These are phyloP conservation scores for Fusarium miscanthi DNA, from an alignment of 2,329 filamentous ascomycete genomes.

Conservation along the genomic window DNA sequence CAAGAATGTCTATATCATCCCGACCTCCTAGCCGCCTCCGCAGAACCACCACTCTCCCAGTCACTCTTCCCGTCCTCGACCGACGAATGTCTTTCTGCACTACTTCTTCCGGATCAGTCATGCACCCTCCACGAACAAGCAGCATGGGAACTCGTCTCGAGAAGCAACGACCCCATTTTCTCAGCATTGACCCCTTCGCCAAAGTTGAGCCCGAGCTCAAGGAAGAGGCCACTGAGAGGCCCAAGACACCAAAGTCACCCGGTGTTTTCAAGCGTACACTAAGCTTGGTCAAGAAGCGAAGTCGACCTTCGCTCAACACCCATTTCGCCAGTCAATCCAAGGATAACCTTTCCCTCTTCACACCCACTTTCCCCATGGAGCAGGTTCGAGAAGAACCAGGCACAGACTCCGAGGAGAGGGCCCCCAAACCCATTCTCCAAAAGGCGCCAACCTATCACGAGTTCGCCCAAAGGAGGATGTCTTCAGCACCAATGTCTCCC, in stretches of 20 bases:
- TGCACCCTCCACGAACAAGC: conserved; percentile 57
- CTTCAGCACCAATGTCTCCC: conserved; percentile 44
- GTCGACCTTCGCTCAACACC: conserved; percentile 59
- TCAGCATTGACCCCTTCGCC: conserved; percentile 64
- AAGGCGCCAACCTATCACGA: conserved; percentile 59
- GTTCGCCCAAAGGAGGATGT: conserved; percentile 57
- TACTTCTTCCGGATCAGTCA: conserved; percentile 48
- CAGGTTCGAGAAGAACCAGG: conserved; percentile 49
- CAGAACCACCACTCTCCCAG: conserved; percentile 49
- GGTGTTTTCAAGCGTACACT: conserved; percentile 65
- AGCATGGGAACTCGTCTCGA: conserved; percentile 54
- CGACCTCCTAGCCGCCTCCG: conserved; percentile 42
- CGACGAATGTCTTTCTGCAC: conserved; percentile 50
- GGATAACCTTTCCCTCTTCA: conserved; percentile 47
- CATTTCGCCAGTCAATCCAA: conserved; percentile 50
- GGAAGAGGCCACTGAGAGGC: conserved; percentile 46
- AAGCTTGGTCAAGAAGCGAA: conserved; percentile 66
- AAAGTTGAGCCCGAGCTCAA: conserved; percentile 48
- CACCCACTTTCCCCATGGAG: conserved; percentile 47
- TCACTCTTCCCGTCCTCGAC: conserved; percentile 50
- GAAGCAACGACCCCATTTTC: conserved; percentile 59
- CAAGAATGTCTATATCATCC: conserved; percentile 30
- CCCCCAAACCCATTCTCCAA: conserved; percentile 39
- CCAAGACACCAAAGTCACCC: conserved; percentile 55
- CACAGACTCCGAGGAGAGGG: conserved; percentile 39